Evolutionary conservation across 129 eudicot genomes (phyloP), one percentile per base, ranked within the genome.

Genomic region (Silybum marianum): DNA sequence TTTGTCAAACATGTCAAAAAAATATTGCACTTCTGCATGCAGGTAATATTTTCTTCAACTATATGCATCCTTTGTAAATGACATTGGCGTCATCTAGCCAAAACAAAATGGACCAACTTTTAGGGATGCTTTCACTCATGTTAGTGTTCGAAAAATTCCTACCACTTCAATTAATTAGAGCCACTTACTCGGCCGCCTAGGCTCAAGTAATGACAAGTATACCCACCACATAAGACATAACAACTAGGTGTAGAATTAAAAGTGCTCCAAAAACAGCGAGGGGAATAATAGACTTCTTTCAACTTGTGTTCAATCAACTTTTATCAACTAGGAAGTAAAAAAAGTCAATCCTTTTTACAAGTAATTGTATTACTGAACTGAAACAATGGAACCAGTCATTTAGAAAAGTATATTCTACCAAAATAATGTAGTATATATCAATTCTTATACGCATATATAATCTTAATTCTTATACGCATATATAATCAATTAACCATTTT

Each of bases 241-340:
- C 77, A 73, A 22, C 77, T 73, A 73, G 36, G 46, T 75, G 44
- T 75, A n/a, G 69, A 51, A 42, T 40, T 21, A 32, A 32, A 74
- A 76, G 72, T 63, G 58, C 39, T 77, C 24, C 38, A 65, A 39
- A 36, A 65, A 39, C 58, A 75, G 44, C 69, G 10, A 51, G 26
- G 25, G 13, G 81, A 65, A 77, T 22, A 21, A 66, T 36, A 54
- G 14, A 9, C 25, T 58, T 77, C 42, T 38, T 77, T 77, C 40
- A 77, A 38, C 63, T 65, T 23, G 73, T 77, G 42, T 51, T 30
- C 40, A 23, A 36, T 65, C 73, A 66, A 22, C 68, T 23, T 66
- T 66, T 40, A 58, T 22, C 60, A 62, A 76, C 80, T n/a, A 28
- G 6, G 3, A 76, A 75, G 70, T 75, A 28, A 76, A 26, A 28